Evolutionary conservation across 495 filamentous ascomycete genomes (phyloP).

Genomic region (Clohesyomyces aquaticus): DNA sequence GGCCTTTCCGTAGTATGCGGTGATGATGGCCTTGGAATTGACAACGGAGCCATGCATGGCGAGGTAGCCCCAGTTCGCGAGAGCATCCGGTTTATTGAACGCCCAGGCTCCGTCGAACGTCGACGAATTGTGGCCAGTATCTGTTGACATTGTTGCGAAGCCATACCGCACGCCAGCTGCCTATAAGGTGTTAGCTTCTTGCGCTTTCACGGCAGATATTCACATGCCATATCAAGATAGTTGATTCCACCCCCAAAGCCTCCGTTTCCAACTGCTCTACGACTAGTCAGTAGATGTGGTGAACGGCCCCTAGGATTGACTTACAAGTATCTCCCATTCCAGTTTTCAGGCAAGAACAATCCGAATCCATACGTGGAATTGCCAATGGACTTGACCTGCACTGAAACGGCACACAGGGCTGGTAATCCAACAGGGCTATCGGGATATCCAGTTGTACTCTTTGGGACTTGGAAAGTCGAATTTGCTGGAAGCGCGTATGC

Average conservation of each 20-base stretch:
- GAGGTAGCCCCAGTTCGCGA: constrained; percentile 53
- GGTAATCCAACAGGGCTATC: constrained; percentile 59
- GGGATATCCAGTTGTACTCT: constrained; percentile 52
- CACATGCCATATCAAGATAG: constrained; percentile 56
- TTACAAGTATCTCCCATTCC: constrained; percentile 55
- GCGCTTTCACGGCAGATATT: neutral
- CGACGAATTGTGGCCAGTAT: constrained; percentile 58
- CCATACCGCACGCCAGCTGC: constrained; percentile 49
- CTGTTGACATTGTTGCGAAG: constrained; percentile 58
- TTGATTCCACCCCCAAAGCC: constrained; percentile 60
- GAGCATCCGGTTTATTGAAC: constrained; percentile 45
- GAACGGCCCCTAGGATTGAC: neutral
- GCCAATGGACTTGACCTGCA: constrained; percentile 52
- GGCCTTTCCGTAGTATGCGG: constrained; percentile 52
- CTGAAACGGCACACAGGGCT: constrained; percentile 55
- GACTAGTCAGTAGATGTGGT: neutral
- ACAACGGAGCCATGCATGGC: constrained; percentile 56
- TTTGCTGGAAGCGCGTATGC: constrained; percentile 50
- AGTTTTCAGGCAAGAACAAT: constrained; percentile 52
- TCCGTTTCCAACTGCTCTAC: constrained; percentile 52
- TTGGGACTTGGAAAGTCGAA: constrained; percentile 55
- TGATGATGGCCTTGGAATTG: constrained; percentile 43
- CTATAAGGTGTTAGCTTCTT: neutral
- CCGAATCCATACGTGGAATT: constrained; percentile 51
- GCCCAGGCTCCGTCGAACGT: constrained; percentile 53